Conservation (phyloP, 768 basidiomycete genomes). For the Leccinum uliginosum region DNA sequence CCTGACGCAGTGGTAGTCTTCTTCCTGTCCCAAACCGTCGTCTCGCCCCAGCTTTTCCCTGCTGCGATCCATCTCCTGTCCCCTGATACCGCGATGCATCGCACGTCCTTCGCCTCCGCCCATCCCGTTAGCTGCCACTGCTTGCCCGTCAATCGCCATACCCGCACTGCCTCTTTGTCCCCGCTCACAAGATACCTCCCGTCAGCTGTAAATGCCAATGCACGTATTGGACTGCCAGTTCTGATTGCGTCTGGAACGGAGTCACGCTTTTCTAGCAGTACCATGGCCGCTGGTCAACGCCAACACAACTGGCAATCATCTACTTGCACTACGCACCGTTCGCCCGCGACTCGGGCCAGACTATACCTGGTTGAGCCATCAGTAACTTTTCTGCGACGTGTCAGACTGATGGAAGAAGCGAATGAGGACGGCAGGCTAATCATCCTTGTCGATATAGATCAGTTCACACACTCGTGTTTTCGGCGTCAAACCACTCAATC, state of each 20-base stretch:
- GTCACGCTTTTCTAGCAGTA: background rate
- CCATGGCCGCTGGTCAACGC: conserved; percentile 2
- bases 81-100: conserved; percentile 5
- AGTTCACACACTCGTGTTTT: conserved; percentile 3
- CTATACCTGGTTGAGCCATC: background rate
- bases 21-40: conserved; percentile 4
- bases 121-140: background rate
- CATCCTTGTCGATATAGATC: conserved; percentile 3
- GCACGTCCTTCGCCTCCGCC: conserved; percentile 3
- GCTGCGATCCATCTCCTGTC: conserved; percentile 8
- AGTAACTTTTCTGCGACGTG: background rate
- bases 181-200: conserved; percentile 7
- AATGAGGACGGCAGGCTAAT: background rate
- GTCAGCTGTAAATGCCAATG: conserved; percentile 1
- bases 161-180: conserved; percentile 7
- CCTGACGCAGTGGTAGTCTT: background rate
- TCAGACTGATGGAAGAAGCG: background rate
- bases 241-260: background rate
- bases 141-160: conserved; percentile 2
- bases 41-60: conserved; percentile 8
- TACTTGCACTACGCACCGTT: conserved; percentile 1
- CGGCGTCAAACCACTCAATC: background rate
- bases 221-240: conserved; percentile 2
- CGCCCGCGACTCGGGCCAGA: background rate
- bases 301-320: background rate